Base-by-base conservation (phyloP, 2,329 filamentous ascomycete species). In the Pseudocercospora eumusae region DNA sequence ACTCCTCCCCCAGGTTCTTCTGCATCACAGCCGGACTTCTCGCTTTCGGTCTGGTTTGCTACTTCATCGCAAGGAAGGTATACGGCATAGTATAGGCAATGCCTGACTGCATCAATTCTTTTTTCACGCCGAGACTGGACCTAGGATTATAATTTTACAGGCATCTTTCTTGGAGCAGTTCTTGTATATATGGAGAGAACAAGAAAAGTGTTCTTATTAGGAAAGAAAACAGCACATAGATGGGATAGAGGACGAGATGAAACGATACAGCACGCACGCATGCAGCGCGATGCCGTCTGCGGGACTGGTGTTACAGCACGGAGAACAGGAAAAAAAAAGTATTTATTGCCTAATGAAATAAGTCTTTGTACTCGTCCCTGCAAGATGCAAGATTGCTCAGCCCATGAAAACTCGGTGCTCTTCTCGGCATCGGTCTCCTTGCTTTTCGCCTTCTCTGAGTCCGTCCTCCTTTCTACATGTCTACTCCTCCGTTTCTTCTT, bases 11-110 rank as follows among this genome's bases (percentile, higher is more conserved):
- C 49, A 53, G 80, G 81, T 83, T 83, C 73, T 81, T 78, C 73
- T 75, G 74, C 60, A 80, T 88, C 71, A 95, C 92, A 0, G 89
- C 82, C 1, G 90, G 90, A 0, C 77, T 98, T 50, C 61, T 96
- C 1, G 74, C 86, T 18, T 98, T 98, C 76, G 95, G 92, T 0
- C 73, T 93, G 27, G 83, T 82, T 4, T 96, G 93, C 73, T 97
- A 88, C 73, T 79, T 88, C 73, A 88, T 93, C 67, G 92, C 92
- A 18, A 96, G 95, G 82, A 84, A 89, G 68, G 87, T 93, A 40
- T 93, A 93, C 75, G 86, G 88, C 47, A 92, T 93, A 77, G 89
- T 92, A 40, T 92, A 60, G 15, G 36, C 9, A 40, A 40, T 40
- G 15, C 36, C 15, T 40, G 10, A 11, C 10, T 11, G 31, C 11